Conservation (phyloP, 164 flowering plant species). For the Litsea cubeba region DNA sequence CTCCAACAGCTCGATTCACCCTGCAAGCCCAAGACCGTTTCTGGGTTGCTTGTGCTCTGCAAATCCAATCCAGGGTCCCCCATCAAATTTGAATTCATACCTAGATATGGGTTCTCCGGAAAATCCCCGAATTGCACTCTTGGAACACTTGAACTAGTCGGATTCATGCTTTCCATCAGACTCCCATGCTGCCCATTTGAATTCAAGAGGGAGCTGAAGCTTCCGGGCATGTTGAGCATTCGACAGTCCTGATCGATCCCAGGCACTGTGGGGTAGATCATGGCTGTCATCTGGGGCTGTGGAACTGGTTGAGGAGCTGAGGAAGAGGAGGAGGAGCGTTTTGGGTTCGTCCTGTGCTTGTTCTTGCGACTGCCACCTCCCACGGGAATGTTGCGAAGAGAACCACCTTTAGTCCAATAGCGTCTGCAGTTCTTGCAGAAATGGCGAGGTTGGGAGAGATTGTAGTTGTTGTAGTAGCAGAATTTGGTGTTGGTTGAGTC, state of each 20-base stretch:
- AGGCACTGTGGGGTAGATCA: conserved; percentile 6
- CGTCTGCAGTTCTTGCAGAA: conserved; percentile 33
- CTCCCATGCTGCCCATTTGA: conserved; percentile 32
- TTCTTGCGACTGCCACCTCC: conserved; percentile 61
- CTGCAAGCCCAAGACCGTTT: conserved; percentile 30
- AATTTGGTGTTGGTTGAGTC: conserved; percentile 77
- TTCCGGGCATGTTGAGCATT: conserved; percentile 29
- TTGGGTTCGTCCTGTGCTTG: conserved; percentile 30
- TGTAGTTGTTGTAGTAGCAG: conserved; percentile 39
- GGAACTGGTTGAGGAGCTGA: conserved; percentile 7
- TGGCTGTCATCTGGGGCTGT: conserved; percentile 2
- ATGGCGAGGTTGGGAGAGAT: conserved; percentile 34
- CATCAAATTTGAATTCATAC: conserved; percentile 12
- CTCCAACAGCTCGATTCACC: conserved; percentile 40
- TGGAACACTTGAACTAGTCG: conserved; percentile 12
- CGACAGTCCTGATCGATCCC: conserved; percentile 23
- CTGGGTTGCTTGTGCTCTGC: conserved; percentile 25
- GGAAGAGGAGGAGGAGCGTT: conserved; percentile 12
- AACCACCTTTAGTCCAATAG: conserved; percentile 35
- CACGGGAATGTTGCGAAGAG: conserved; percentile 73
- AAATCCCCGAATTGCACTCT: conserved; percentile 22
- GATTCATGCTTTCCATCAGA: conserved; percentile 37
- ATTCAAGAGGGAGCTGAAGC: conserved; percentile 35
- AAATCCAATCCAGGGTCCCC: conserved; percentile 23
- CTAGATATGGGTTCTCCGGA: conserved; percentile 10